A percentile compares a stretch with the other conserved stretches of the same genome.
These are phyloP conservation scores for Salix brachista DNA, from an alignment of 345 rosid genomes.

Conservation along the genomic window DNA sequence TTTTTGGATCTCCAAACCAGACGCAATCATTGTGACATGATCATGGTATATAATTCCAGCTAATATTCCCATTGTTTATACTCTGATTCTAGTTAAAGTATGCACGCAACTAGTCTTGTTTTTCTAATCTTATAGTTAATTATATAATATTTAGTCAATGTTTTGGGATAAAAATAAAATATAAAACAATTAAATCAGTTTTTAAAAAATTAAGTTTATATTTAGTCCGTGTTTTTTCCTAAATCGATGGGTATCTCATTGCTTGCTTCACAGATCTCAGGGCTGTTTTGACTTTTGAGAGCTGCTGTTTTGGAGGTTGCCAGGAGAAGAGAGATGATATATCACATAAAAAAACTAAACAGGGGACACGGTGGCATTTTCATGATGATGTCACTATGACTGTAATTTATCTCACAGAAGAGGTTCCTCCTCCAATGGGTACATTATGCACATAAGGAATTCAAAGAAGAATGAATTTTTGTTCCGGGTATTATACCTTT, in stretches of 20 bases:
- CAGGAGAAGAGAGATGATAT: slow-evolving; percentile 26
- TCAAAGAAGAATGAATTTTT: no score
- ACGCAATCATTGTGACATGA: neutral
- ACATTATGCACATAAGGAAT: no score
- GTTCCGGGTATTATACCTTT: no score
- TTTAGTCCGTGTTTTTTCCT: no score
- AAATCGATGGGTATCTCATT: neutral
- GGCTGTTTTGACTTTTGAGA: slow-evolving; percentile 4
- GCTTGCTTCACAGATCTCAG: neutral
- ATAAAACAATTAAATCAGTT: no score
- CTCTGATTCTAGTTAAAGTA: neutral
- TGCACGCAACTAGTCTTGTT: neutral
- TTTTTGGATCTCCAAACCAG: neutral
- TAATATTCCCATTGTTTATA: neutral
- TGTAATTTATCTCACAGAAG: slow-evolving; percentile 34
- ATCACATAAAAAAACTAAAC: slow-evolving; percentile 16
- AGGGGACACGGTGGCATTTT: slow-evolving; percentile 23
- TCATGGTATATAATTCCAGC: neutral
- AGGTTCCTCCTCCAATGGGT: neutral
- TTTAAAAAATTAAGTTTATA: no score
- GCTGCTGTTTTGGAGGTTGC: slow-evolving; percentile 29
- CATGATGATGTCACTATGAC: slow-evolving; percentile 31
- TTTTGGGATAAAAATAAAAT: no score
- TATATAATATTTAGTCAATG: no score
- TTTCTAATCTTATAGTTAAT: neutral